Evolutionary conservation across 495 filamentous ascomycete genomes (phyloP).

Genomic region (Letharia lupina): DNA sequence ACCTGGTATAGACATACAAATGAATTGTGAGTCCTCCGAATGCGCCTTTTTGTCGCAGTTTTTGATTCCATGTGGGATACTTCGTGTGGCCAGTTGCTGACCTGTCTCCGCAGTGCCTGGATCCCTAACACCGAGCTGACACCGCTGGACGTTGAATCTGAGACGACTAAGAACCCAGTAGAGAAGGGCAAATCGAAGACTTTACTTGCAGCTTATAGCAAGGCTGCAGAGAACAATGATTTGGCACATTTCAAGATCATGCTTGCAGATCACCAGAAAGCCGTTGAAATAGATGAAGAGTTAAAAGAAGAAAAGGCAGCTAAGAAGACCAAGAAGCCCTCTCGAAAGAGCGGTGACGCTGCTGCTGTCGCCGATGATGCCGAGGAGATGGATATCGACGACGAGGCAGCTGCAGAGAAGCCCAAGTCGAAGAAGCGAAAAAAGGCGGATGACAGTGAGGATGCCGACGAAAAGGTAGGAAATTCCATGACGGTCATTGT

Average conservation of each 20-base stretch:
- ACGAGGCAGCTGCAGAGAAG: conserved; percentile 42
- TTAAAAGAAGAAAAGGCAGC: conserved; percentile 51
- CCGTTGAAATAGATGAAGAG: conserved; percentile 54
- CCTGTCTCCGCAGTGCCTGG: conserved; percentile 56
- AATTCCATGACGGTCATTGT: neutral
- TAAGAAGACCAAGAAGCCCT: conserved; percentile 42
- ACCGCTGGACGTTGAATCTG: conserved; percentile 51
- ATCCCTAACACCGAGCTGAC: conserved; percentile 69
- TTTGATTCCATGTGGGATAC: neutral
- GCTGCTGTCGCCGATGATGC: conserved; percentile 45
- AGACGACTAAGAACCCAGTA: conserved; percentile 53
- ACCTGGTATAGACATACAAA: conserved; percentile 53
- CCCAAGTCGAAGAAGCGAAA: conserved; percentile 60
- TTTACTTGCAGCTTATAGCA: conserved; percentile 60
- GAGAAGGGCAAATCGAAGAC: conserved; percentile 67
- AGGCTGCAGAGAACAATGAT: conserved; percentile 63
- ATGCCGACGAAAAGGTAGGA: conserved; percentile 58
- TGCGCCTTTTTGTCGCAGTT: neutral
- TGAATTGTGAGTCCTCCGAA: conserved; percentile 71
- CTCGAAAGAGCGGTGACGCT: conserved; percentile 48
- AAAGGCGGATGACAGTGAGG: conserved; percentile 56
- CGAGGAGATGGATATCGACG: conserved; percentile 64
- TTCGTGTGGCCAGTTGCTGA: conserved; percentile 1
- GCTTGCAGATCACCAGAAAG: conserved; percentile 51
- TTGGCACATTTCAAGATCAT: conserved; percentile 70